Evolutionary conservation across 2,329 filamentous ascomycete genomes (phyloP), one percentile per base, ranked within the genome.

Genomic region (Sarocladiaceae sp.): DNA sequence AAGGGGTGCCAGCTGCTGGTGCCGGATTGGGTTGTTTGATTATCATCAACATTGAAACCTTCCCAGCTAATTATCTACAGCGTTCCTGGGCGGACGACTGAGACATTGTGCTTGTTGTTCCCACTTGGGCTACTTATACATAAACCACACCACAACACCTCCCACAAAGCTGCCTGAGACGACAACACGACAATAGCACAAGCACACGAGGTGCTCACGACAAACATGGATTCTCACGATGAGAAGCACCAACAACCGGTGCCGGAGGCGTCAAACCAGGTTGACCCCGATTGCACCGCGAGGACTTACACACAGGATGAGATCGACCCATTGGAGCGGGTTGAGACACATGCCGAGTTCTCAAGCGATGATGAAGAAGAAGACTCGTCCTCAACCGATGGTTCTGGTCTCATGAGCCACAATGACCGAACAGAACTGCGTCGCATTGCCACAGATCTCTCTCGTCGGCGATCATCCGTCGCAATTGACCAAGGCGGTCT

Each of bases 381-480:
- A 10, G 40, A 46, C 7, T 4, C 22, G 6, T 4, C 10, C 10
- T 12, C 40, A 10, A 17, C 22, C 4, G 25, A 31, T 28, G 44
- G 26, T n/a, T 12, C 26, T 50, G 47, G 47, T 28, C 6, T 15
- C 7, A 50, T 64, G 36, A 59, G 62, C 7, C 60, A 61, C 20
- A 53, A 52, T 18, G 60, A 60, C 51, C 55, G 57, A 25, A 53
- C 40, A 3, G 65, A 66, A 52, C 62, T 67, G 17, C 59, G 61
- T 18, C 56, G 56, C 8, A 63, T 67, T 33, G 65, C 65, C 18
- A 67, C 65, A 3, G 59, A 55, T 2, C 57, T 68, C 3, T 65
- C 60, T 4, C 58, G 55, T 2, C 60, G 61, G 20, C 58, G 54
- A 10, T 54, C 52, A 20, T 48, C 52, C 28, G 47, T 50, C 40